Conservation (phyloP, 768 basidiomycete genomes). For the Mycena belliarum region DNA sequence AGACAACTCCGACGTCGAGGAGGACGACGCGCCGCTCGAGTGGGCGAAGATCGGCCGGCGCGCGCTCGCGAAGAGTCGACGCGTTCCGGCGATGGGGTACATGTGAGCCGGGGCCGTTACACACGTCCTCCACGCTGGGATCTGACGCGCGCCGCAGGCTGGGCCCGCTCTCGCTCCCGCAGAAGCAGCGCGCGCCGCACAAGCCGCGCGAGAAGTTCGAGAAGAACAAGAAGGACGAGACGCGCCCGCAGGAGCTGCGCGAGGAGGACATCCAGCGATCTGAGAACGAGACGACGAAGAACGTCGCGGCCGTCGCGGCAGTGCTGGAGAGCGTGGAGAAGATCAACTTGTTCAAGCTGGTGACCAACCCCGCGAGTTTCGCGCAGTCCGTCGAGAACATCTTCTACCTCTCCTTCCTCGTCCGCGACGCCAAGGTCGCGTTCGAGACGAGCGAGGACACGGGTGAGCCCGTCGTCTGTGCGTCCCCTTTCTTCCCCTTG, state of each 20-base stretch:
- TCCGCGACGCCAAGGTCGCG: constrained; percentile 79
- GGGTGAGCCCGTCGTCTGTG: constrained; percentile 76
- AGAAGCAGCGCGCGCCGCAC: constrained; percentile 64
- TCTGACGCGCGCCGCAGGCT: constrained; percentile 53
- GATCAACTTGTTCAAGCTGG: constrained; percentile 82
- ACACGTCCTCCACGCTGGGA: neutral
- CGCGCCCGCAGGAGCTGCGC: constrained; percentile 75
- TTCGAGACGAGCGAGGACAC: constrained; percentile 60
- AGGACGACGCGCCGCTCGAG: constrained; percentile 58
- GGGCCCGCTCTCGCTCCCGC: constrained; percentile 85
- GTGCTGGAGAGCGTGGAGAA: constrained; percentile 51
- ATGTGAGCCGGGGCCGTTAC: constrained; percentile 58
- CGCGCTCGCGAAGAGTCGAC: constrained; percentile 75
- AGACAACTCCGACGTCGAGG: constrained; percentile 43
- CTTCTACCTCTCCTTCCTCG: constrained; percentile 92
- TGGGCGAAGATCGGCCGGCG: constrained; percentile 88
- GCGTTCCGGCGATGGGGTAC: constrained; percentile 82
- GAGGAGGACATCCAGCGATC: constrained; percentile 83
- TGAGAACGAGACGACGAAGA: constrained; percentile 88
- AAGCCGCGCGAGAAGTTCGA: constrained; percentile 66
- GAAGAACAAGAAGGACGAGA: constrained; percentile 66
- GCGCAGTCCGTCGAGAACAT: constrained; percentile 95
- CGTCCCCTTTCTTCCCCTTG: constrained; percentile 23
- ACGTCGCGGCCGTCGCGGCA: constrained; percentile 56
- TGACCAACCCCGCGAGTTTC: constrained; percentile 85